These are phyloP conservation scores for Aspergillus ustus DNA, from an alignment of 2,329 filamentous ascomycete genomes.

Conservation along the genomic window DNA sequence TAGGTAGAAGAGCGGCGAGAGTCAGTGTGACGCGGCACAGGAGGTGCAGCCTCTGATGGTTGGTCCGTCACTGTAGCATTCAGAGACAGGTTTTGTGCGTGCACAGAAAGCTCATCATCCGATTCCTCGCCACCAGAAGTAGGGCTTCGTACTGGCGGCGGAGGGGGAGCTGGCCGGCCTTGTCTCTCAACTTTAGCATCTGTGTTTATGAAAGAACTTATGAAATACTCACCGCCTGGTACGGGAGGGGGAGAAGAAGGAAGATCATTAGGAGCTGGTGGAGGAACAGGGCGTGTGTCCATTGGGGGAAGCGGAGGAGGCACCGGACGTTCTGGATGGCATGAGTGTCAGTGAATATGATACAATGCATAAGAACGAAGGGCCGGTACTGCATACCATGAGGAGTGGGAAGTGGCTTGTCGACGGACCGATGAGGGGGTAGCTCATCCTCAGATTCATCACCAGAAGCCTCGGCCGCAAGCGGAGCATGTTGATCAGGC, in stretches of 20 bases:
- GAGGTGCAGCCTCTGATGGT: slow-evolving; percentile 51
- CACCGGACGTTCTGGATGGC: slow-evolving; percentile 48
- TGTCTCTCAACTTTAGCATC: slow-evolving; percentile 27
- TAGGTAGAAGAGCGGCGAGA: slow-evolving; percentile 45
- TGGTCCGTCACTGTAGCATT: slow-evolving; percentile 47
- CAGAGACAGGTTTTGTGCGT: slow-evolving; percentile 50
- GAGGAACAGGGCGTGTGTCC: slow-evolving; percentile 45
- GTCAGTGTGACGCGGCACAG: slow-evolving; percentile 43
- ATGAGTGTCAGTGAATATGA: slow-evolving; percentile 6
- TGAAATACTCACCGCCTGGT: slow-evolving; percentile 60
- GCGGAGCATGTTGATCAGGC: slow-evolving; percentile 47
- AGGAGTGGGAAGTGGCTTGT: slow-evolving; percentile 49
- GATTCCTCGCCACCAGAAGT: slow-evolving; percentile 80
- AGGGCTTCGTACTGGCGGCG: slow-evolving; percentile 48
- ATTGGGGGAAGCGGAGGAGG: slow-evolving; percentile 51
- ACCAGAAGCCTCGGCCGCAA: slow-evolving; percentile 53
- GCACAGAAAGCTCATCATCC: slow-evolving; percentile 78
- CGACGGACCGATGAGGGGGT: slow-evolving; percentile 41
- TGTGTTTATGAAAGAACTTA: not conserved
- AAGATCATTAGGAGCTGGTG: slow-evolving; percentile 40
- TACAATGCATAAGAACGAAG: not conserved
- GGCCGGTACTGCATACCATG: slow-evolving; percentile 53
- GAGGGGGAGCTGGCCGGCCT: slow-evolving; percentile 65
- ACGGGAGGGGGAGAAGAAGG: slow-evolving; percentile 42
- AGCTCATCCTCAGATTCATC: slow-evolving; percentile 39